Evolutionary conservation across 208 protist genomes (phyloP).

Genomic region (Wallacemonas sp.): DNA sequence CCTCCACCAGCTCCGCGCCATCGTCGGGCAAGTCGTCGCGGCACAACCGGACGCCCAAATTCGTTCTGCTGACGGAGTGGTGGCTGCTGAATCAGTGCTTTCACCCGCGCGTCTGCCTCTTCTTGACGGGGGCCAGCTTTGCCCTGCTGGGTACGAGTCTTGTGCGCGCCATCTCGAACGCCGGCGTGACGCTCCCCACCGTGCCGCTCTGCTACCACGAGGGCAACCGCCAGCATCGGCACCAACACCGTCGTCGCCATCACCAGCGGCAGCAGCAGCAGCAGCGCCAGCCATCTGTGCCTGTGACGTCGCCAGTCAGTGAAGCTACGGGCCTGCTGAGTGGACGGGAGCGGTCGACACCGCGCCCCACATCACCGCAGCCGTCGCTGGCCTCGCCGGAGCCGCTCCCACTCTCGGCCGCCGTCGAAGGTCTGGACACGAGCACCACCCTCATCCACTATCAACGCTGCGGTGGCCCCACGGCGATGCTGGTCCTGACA

Average conservation of each 20-base stretch:
- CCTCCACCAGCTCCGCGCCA: too few species aligned
- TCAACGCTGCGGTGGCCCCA: constrained; percentile 13
- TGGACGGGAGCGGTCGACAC: not conserved
- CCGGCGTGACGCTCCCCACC: constrained; percentile 27
- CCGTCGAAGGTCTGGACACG: not conserved
- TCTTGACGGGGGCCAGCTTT: constrained; percentile 27
- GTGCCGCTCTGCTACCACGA: constrained; percentile 27
- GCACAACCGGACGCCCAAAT: not conserved
- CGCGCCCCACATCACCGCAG: not conserved
- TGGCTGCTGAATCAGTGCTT: constrained; percentile 11
- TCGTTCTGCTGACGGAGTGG: not conserved
- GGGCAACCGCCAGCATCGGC: constrained; percentile 1
- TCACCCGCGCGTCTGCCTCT: constrained; percentile 18
- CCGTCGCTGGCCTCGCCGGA: not conserved
- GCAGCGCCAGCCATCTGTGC: too few species aligned
- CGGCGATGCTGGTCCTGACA: constrained; percentile 17
- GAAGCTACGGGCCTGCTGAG: constrained; percentile 1
- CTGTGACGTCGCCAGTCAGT: too few species aligned
- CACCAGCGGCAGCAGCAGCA: constrained; percentile 11
- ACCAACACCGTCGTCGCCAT: not conserved
- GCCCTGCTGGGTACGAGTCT: constrained; percentile 33
- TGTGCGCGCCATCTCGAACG: constrained; percentile 37
- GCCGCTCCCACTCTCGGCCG: not conserved
- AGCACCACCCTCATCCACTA: not conserved
- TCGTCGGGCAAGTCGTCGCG: not conserved